phyloP scores from a whole-genome alignment of 768 basidiomycete genomes.

The Xanthoconium stramineum region DNA sequence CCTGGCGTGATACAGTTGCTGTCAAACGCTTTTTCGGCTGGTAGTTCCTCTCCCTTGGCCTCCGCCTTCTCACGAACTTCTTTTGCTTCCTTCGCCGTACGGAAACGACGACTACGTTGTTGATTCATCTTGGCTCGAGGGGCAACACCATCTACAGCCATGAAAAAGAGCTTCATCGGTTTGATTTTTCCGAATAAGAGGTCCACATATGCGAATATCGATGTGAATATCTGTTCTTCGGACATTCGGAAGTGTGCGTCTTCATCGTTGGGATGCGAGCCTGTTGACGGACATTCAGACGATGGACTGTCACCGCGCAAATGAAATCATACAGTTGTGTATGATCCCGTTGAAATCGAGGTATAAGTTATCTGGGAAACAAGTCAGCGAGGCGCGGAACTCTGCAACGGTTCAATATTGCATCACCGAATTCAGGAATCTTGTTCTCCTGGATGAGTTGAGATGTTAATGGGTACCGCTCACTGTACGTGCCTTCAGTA shows the following conservation, averaged over 20 bases:
- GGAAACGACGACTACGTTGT: slow-evolving; percentile 89
- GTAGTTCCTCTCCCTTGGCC: slow-evolving; percentile 85
- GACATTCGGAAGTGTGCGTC: slow-evolving; percentile 94
- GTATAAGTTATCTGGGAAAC: slow-evolving; percentile 73
- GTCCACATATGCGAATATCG: slow-evolving; percentile 96
- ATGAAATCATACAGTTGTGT: slow-evolving; percentile 58
- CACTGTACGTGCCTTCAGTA: slow-evolving; percentile 45
- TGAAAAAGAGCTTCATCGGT: slow-evolving; percentile 96
- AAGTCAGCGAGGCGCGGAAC: slow-evolving; percentile 8
- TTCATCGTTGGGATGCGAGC: slow-evolving; percentile 96
- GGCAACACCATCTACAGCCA: slow-evolving; percentile 98
- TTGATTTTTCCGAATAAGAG: slow-evolving; percentile 96
- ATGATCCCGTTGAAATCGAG: slow-evolving; percentile 95
- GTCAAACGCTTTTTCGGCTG: slow-evolving; percentile 94
- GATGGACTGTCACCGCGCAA: background rate
- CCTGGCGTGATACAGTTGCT: slow-evolving; percentile 99
- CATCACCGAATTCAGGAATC: slow-evolving; percentile 93
- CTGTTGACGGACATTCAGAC: slow-evolving; percentile 24
- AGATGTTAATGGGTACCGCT: slow-evolving; percentile 96
- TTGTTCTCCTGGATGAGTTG: slow-evolving; percentile 98
- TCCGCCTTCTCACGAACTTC: slow-evolving; percentile 86
- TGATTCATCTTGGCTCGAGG: slow-evolving; percentile 99
- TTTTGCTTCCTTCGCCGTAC: slow-evolving; percentile 89
- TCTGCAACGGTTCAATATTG: background rate
- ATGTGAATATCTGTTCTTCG: slow-evolving; percentile 96